phyloP scores from a whole-genome alignment of 2,329 filamentous ascomycete species.

The Albifimbria verrucaria region DNA sequence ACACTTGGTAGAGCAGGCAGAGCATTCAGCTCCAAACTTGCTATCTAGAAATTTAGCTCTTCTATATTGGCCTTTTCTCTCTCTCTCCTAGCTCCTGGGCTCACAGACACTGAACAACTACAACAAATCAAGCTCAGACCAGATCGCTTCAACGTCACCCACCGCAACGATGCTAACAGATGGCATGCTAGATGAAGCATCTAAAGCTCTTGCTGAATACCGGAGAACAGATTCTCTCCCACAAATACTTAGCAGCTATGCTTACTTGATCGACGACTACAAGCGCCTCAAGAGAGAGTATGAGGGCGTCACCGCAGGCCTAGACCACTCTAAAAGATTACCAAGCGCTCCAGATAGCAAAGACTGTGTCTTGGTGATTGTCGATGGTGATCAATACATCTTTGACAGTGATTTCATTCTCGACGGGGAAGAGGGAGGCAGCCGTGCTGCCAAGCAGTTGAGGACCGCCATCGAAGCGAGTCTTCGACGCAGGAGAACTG shows the following conservation, averaged over 20 bases:
- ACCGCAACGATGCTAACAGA: no score
- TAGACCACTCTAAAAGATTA: constrained; percentile 53
- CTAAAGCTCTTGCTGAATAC: constrained; percentile 26
- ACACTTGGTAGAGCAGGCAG: no score
- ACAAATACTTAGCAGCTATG: constrained; percentile 28
- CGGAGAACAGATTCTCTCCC: constrained; percentile 21
- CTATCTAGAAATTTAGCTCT: no score
- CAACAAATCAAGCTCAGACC: no score
- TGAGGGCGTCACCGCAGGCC: constrained; percentile 50
- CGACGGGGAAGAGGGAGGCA: constrained; percentile 50
- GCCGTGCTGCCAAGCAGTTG: constrained; percentile 50
- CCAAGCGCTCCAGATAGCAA: constrained; percentile 47
- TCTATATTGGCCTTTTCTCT: no score
- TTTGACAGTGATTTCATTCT: constrained; percentile 47
- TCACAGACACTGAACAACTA: no score
- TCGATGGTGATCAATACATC: constrained; percentile 60
- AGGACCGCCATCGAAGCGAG: constrained; percentile 47
- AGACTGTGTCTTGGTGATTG: constrained; percentile 57
- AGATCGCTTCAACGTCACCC: no score
- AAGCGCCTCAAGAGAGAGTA: constrained; percentile 53
- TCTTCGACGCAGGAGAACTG: constrained; percentile 43
- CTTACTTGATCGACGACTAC: constrained; percentile 48
- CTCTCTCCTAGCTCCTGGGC: no score
- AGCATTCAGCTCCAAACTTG: no score
- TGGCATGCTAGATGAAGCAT: constrained; percentile 15